A percentile compares a stretch with the other conserved stretches of the same genome.
phyloP scores from a whole-genome alignment of 2,329 filamentous ascomycete species.

The Fusarium sp. region DNA sequence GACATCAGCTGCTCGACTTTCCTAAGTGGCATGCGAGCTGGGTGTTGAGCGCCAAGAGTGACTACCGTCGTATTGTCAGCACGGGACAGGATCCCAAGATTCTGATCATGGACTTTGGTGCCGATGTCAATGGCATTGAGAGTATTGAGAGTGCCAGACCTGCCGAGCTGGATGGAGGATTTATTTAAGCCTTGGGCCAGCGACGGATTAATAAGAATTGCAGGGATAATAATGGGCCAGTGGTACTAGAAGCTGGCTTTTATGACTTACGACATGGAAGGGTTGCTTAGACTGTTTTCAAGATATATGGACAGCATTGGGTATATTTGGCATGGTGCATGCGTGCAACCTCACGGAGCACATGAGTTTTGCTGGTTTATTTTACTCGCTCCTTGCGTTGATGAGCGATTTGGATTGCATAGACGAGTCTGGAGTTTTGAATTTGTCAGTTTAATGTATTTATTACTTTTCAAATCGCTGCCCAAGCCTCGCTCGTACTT shows the following conservation, averaged over 20 bases:
- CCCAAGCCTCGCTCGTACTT: neutral
- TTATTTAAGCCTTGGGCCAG: conserved; percentile 42
- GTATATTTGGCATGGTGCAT: conserved; percentile 37
- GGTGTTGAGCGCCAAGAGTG: conserved; percentile 95
- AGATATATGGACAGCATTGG: conserved; percentile 26
- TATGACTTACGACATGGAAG: conserved; percentile 43
- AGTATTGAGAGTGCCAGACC: conserved; percentile 64
- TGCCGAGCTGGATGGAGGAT: conserved; percentile 37
- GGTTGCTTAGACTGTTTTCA: conserved; percentile 38
- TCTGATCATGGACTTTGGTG: conserved; percentile 92
- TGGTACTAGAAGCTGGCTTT: conserved; percentile 26
- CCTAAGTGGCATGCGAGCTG: conserved; percentile 97
- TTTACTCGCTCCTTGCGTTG: conserved; percentile 29
- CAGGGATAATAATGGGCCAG: conserved; percentile 23
- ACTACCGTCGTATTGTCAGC: conserved; percentile 93
- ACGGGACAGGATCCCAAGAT: conserved; percentile 95
- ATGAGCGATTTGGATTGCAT: conserved; percentile 41
- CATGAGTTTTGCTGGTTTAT: conserved; percentile 31
- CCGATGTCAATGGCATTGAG: conserved; percentile 69
- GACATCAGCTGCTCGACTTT: conserved; percentile 83
- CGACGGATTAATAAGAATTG: neutral
- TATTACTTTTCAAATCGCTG: neutral
- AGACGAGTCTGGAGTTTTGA: conserved; percentile 33
- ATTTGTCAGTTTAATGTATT: neutral
- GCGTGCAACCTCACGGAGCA: conserved; percentile 43